Base-by-base conservation (phyloP, 169 alveolate species). In the Babesia caballi region DNA sequence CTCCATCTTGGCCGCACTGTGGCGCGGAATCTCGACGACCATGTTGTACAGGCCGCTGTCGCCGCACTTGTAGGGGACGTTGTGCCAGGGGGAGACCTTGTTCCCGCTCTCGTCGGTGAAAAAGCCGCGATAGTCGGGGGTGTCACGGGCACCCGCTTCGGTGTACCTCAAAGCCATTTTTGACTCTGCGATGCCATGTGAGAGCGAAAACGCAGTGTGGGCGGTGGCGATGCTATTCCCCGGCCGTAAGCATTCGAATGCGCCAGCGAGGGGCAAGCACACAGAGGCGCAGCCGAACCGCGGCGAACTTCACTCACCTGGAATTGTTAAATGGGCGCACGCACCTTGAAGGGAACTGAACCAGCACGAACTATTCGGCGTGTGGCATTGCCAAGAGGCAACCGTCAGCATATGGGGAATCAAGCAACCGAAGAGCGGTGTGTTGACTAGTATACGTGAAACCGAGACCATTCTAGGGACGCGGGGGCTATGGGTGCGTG, bases 1-100 rank as follows among this genome's bases (percentile, higher is more conserved):
- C 59, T 87, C 93, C 88, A 87, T 80, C 67, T 87, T 87, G 15
- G 86, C 88, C 19, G 74, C 81, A 4, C 90, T 78, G 35, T 84
- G 76, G 19, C 88, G 53, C 25, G 93, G 92, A 30, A 87, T 87
- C 41, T 87, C 93, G 19, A 87, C 86, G 3, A 87, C 88, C 93
- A 87, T 87, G 38, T 72, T 59, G 47, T 40, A 70, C 12, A 70
- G 56, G 12, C 74, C 84, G 41, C 58, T 67, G 12, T 38, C 60
- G 19, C 25, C 21, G 46, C 78, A 47, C 47, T 52, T 59, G 57
- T 59, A 60, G 3, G 86, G 86, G 9, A 78, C n/a, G 23, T 35
- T 32, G 36, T 81, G 88, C 88, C 88, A 81, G 7, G 88, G 88
- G 14, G 88, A 81, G 6, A 81, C 32, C 4, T 27, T 60, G 23